Evolutionary conservation across 257 asterid genomes (phyloP), one percentile per base, ranked within the genome.

Genomic region (Schizonepeta tenuifolia): DNA sequence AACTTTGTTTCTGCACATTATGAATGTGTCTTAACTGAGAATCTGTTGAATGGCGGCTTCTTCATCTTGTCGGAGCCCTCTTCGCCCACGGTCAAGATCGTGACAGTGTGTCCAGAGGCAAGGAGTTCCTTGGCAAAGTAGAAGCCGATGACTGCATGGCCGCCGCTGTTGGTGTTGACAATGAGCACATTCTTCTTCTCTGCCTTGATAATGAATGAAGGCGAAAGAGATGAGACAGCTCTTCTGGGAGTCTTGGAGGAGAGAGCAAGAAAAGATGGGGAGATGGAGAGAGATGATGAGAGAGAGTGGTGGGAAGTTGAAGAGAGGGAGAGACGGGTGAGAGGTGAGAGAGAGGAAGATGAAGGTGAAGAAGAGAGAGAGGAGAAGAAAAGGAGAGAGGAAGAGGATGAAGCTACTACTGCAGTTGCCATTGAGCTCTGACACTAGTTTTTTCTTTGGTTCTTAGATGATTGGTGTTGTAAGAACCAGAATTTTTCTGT

Each of bases 41-140:
- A 94, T 89, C 96, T 86, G 86, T 33, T 88, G 88, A 94, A 94
- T 17, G 98, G 97, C 9, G 97, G 90, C 83, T 94, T 94, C 93
- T 94, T 94, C 98, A 91, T 94, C 95, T 94, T 94, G 83, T 88
- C 97, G 9, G 97, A 94, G 81, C 58, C 80, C 83, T 94, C 97
- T 6, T 89, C 91, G 18, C 97, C 98, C 10, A 94, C 96, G 0
- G 97, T 94, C 67, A 94, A 50, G 83, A 94, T 66, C 18, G 96
- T 89, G 78, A 91, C 97, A 13, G 67, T 79, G 56, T 94, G 97
- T 28, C 96, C 96, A 24, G 90, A 77, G 75, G 88, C 83, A 21
- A 91, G 86, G 76, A 94, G 96, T 4, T 94, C 89, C 83, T 94
- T 94, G 3, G 97, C 97, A 3, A 94, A 89, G 82, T 91, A 88